phyloP scores from a whole-genome alignment of 139 green algal genomes.

The Limnomonas spitsbergensis region DNA sequence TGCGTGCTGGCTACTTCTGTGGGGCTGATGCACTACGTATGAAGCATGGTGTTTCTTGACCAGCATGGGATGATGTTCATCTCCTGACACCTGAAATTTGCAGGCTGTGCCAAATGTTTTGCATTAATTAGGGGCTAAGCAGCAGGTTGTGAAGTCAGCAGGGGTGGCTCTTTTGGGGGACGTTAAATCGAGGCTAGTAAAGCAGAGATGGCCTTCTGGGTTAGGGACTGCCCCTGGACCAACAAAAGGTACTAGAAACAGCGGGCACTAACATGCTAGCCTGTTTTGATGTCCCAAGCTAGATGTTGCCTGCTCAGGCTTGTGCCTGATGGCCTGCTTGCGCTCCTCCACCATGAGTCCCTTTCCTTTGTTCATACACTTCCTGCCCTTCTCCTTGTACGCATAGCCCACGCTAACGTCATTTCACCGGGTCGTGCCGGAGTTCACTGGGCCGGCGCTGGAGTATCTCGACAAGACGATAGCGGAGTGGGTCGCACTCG shows the following conservation, averaged over 20 bases:
- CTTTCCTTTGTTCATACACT: constrained; percentile 3
- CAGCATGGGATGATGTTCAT: neutral
- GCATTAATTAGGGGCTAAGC: neutral
- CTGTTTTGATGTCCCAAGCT: no score
- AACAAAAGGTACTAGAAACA: no score
- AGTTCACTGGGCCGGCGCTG: constrained; percentile 41
- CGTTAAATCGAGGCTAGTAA: no score
- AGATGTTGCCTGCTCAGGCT: no score
- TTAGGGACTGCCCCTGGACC: no score
- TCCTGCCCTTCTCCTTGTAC: neutral
- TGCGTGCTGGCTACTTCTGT: constrained; percentile 12
- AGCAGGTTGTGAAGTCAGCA: no score
- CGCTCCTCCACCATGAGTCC: neutral
- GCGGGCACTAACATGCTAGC: no score
- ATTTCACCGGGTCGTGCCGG: constrained; percentile 38
- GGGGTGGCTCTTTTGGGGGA: no score
- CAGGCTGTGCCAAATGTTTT: neutral
- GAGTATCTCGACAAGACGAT: constrained; percentile 48
- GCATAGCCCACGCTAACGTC: constrained; percentile 47
- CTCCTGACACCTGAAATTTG: neutral
- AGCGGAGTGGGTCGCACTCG: constrained; percentile 38
- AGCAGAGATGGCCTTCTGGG: no score
- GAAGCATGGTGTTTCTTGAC: no score
- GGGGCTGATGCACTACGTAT: no score
- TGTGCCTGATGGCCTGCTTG: neutral